Evolutionary conservation across 768 basidiomycete species (phyloP).

Genomic region (Nidularia pulvinata): DNA sequence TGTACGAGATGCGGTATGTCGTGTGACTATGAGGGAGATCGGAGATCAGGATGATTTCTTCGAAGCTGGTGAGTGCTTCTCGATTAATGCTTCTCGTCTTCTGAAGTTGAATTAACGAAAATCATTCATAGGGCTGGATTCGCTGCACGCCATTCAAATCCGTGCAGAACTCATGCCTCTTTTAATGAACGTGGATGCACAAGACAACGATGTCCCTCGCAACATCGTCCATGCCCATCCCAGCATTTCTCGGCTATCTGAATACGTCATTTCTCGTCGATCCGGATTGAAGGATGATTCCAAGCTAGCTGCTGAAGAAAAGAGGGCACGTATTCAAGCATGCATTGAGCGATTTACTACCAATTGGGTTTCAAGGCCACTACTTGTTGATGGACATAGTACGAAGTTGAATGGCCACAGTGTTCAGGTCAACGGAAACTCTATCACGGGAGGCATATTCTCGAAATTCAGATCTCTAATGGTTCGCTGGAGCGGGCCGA

Average conservation of each 20-base stretch:
- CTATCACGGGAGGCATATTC: too few relatives aligned
- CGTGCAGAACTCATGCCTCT: slow-evolving; percentile 4
- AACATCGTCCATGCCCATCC: slow-evolving; percentile 4
- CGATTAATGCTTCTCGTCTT: background rate
- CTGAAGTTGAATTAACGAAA: too few relatives aligned
- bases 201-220: slow-evolving; percentile 1
- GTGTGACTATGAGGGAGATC: background rate
- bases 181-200: background rate
- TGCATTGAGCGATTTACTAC: slow-evolving; percentile 4
- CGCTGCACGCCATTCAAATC: slow-evolving; percentile 6
- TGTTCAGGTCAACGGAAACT: too few relatives aligned
- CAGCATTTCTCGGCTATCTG: slow-evolving; percentile 2
- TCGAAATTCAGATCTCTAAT: too few relatives aligned
- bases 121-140: slow-evolving; percentile 4
- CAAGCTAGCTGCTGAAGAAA: background rate
- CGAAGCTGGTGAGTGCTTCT: slow-evolving; percentile 2
- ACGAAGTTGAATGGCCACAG: too few relatives aligned
- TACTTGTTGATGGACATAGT: too few relatives aligned
- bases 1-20: slow-evolving; percentile 1
- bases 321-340: background rate
- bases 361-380: too few relatives aligned
- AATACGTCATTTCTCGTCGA: slow-evolving; percentile 1
- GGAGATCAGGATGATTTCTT: slow-evolving; percentile 5
- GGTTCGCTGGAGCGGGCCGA: too few relatives aligned
- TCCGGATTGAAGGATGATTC: background rate